Evolutionary conservation across 495 filamentous ascomycete genomes (phyloP).

Genomic region (Penicillium simplicissimum): DNA sequence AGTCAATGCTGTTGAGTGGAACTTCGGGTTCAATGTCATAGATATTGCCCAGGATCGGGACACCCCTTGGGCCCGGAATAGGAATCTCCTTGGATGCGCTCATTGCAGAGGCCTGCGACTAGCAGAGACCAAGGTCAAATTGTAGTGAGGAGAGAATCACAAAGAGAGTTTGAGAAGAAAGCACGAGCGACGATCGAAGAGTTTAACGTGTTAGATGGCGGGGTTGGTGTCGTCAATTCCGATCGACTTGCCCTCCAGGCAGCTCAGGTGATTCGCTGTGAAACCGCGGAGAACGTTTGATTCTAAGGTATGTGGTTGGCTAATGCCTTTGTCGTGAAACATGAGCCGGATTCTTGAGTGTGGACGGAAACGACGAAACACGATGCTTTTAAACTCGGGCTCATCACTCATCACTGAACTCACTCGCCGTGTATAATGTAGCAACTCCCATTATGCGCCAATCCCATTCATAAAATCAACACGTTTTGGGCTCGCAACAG

Average conservation of each 20-base stretch:
- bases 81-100: constrained; percentile 25
- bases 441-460: neutral
- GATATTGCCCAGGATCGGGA: constrained; percentile 68
- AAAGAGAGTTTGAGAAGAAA: neutral
- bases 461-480: neutral
- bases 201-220: neutral
- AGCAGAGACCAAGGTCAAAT: neutral
- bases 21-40: constrained; percentile 57
- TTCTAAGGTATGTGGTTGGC: neutral
- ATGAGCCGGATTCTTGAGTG: neutral
- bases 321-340: neutral
- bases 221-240: constrained; percentile 10
- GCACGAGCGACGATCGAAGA: neutral
- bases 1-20: constrained; percentile 52
- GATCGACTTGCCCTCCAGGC: neutral
- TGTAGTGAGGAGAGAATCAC: neutral
- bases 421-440: neutral
- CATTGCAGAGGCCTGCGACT: constrained; percentile 16
- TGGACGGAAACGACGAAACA: neutral
- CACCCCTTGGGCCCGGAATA: constrained; percentile 63
- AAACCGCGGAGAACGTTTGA: neutral
- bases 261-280: neutral
- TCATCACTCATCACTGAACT: neutral
- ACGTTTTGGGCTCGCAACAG: neutral
- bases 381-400: neutral